Conservation (phyloP, 257 asterid genomes). For the Osmanthus fragrans region DNA sequence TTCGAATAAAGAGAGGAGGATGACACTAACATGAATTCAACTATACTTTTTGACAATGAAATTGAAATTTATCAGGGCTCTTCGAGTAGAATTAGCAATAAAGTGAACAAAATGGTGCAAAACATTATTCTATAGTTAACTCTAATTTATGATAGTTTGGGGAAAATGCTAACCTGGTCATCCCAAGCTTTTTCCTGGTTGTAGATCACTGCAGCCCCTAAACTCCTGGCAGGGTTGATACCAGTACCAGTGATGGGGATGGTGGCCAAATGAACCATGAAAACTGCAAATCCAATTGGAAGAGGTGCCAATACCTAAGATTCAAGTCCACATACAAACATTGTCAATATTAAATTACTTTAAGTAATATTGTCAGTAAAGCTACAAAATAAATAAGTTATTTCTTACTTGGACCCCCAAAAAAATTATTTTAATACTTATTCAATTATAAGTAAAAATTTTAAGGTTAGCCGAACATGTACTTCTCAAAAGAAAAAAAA, state of each 20-base stretch:
- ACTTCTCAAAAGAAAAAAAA: too few species aligned
- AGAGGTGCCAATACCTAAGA: constrained; percentile 34
- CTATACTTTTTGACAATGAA: too few species aligned
- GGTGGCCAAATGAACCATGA: neutral
- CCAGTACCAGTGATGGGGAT: neutral
- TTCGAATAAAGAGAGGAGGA: too few species aligned
- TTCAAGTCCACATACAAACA: neutral
- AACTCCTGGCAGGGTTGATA: constrained; percentile 22
- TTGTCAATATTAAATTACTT: neutral
- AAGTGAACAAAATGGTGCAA: neutral
- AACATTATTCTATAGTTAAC: too few species aligned
- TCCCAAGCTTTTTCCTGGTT: constrained; percentile 24
- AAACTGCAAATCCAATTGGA: constrained; percentile 12
- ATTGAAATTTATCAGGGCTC: too few species aligned
- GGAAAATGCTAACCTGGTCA: constrained; percentile 19
- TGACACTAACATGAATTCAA: neutral
- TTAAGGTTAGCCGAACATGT: too few species aligned
- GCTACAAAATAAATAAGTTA: too few species aligned
- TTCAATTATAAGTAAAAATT: too few species aligned
- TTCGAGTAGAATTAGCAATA: neutral
- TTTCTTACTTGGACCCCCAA: too few species aligned
- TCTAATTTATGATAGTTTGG: too few species aligned
- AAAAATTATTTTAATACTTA: too few species aligned
- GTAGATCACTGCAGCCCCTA: constrained; percentile 13
- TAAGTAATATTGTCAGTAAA: too few species aligned